Percentiles rank a stretch among this genome's conserved stretches.
Conservation (phyloP, 768 basidiomycete genomes). For the Termitomyces sp. region DNA sequence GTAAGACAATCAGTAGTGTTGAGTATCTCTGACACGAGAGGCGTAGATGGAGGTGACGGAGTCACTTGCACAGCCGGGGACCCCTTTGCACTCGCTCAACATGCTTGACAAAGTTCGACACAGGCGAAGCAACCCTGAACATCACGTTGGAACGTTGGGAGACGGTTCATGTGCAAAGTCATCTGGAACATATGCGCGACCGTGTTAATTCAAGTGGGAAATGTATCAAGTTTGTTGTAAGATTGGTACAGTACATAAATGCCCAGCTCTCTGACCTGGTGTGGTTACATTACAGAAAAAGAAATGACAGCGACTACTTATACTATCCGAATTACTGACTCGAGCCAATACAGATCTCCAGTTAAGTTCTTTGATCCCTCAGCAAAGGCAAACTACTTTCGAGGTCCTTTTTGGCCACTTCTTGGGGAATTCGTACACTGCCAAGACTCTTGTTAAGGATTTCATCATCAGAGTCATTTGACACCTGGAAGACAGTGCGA, state of each 20-base stretch:
- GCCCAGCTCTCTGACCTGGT: too few species aligned
- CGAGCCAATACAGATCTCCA: background rate
- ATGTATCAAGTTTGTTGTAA: background rate
- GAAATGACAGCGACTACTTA: background rate
- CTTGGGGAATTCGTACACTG: background rate
- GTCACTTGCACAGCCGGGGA: slow-evolving; percentile 39
- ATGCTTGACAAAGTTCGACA: slow-evolving; percentile 26
- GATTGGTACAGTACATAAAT: background rate
- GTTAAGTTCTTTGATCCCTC: slow-evolving; percentile 5
- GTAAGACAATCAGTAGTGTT: slow-evolving; percentile 13
- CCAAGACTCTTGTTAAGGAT: slow-evolving; percentile 3
- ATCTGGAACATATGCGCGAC: slow-evolving; percentile 63
- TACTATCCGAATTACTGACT: background rate
- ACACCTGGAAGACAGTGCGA: slow-evolving; percentile 9
- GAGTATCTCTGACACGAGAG: background rate
- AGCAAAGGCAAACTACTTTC: slow-evolving; percentile 19
- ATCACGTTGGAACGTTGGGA: slow-evolving; percentile 39
- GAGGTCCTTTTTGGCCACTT: slow-evolving; percentile 7
- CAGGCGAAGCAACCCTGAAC: slow-evolving; percentile 28
- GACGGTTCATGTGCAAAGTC: slow-evolving; percentile 38
- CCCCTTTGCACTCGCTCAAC: slow-evolving; percentile 47
- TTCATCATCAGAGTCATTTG: slow-evolving; percentile 14
- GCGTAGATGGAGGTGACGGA: slow-evolving; percentile 60
- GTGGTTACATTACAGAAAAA: background rate
- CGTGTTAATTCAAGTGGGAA: slow-evolving; percentile 38